phyloP scores from a whole-genome alignment of 371 early-diverging fungal species.

The Mycotypha africana region DNA sequence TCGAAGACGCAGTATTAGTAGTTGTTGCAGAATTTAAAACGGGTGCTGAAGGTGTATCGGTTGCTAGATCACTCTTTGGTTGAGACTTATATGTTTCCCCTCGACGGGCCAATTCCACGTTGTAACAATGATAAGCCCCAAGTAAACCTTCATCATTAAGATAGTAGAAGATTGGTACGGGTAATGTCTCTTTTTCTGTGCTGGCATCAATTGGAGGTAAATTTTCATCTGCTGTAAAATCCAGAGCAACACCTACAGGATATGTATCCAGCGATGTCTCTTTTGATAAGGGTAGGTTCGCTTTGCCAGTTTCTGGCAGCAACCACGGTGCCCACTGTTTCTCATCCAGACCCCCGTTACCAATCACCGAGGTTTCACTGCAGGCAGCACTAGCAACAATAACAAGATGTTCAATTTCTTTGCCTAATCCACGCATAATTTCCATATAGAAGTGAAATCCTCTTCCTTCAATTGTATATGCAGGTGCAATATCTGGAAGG shows the following conservation, averaged over 20 bases:
- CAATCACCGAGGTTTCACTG: conserved; percentile 34
- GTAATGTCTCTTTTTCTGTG: conserved; percentile 21
- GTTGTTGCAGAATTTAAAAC: not conserved
- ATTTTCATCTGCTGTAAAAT: conserved; percentile 29
- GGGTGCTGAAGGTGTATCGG: not conserved
- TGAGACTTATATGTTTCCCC: conserved; percentile 18
- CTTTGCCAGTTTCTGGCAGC: conserved; percentile 25
- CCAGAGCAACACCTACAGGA: conserved; percentile 40
- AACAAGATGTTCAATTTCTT: conserved; percentile 23
- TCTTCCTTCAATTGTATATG: conserved; percentile 27
- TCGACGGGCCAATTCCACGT: conserved; percentile 24
- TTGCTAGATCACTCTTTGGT: not conserved
- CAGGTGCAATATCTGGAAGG: conserved; percentile 34
- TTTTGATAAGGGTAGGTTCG: conserved; percentile 31
- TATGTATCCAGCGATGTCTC: conserved; percentile 31
- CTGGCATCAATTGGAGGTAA: conserved; percentile 35
- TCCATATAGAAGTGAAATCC: conserved; percentile 38
- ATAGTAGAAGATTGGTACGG: conserved; percentile 36
- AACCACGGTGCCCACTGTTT: conserved; percentile 41
- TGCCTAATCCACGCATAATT: conserved; percentile 29
- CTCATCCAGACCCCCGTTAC: conserved; percentile 25
- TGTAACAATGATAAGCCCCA: conserved; percentile 37
- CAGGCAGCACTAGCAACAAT: conserved; percentile 36
- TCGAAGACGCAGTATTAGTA: not conserved
- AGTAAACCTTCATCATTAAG: conserved; percentile 41